phyloP scores from a whole-genome alignment of 495 filamentous ascomycete genomes.

The Patellaria atrata region DNA sequence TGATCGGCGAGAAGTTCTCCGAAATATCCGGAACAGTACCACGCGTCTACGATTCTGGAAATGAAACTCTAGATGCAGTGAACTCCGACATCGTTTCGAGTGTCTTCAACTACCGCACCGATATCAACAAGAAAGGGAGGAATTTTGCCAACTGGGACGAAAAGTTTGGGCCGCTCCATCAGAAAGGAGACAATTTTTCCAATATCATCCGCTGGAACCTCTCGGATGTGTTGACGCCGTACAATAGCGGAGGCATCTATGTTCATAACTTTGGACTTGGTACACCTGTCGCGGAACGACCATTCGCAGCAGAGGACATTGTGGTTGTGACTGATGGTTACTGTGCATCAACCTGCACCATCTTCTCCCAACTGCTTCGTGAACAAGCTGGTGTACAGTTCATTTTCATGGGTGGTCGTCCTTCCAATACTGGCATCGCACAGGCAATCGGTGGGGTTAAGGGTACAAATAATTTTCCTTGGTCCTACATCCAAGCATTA shows the following conservation, averaged over 20 bases:
- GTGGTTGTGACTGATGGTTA: slow-evolving; percentile 34
- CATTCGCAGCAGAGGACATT: slow-evolving; percentile 21
- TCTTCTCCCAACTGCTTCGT: slow-evolving; percentile 41
- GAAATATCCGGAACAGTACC: slow-evolving; percentile 14
- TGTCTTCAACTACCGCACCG: slow-evolving; percentile 17
- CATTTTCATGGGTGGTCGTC: slow-evolving; percentile 45
- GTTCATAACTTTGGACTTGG: slow-evolving; percentile 26
- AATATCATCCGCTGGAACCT: slow-evolving; percentile 20
- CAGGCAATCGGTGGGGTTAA: slow-evolving; percentile 46
- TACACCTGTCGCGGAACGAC: slow-evolving; percentile 23
- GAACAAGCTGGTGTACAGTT: slow-evolving; percentile 39
- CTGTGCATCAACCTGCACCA: slow-evolving; percentile 47
- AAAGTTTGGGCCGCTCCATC: slow-evolving; percentile 13
- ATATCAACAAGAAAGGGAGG: slow-evolving; percentile 9
- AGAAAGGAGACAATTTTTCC: slow-evolving; percentile 17
- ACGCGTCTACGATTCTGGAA: slow-evolving; percentile 4
- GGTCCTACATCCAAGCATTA: slow-evolving; percentile 5
- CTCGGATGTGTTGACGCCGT: slow-evolving; percentile 15
- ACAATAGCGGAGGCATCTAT: slow-evolving; percentile 17
- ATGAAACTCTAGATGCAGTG: slow-evolving; percentile 9
- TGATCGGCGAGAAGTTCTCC: slow-evolving; percentile 32
- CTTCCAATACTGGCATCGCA: slow-evolving; percentile 36
- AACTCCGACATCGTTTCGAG: slow-evolving; percentile 11
- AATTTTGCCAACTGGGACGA: slow-evolving; percentile 14
- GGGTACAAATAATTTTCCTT: slow-evolving; percentile 23